phyloP scores from a whole-genome alignment of 257 asterid genomes.

The Galeopsis tetrahit region DNA sequence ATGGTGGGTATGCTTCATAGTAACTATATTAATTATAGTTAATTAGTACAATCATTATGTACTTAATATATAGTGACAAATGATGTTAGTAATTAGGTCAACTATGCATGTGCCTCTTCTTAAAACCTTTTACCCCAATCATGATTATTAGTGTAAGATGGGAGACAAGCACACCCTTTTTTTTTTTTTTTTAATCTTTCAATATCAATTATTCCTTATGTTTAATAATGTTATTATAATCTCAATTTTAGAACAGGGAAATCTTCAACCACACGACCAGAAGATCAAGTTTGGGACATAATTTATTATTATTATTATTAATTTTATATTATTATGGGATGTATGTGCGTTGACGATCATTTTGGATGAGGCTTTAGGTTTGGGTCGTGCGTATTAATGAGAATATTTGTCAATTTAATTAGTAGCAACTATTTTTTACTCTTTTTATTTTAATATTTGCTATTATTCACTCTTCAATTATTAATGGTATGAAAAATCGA shows the following conservation, averaged over 20 bases:
- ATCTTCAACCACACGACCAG: slow-evolving; percentile 35
- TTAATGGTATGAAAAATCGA: background rate
- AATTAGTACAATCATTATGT: slow-evolving; percentile 17
- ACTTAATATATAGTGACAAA: background rate
- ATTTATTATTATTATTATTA: background rate
- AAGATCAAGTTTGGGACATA: background rate
- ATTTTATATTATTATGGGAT: slow-evolving; percentile 14
- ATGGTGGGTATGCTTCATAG: slow-evolving; percentile 37
- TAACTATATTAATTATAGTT: slow-evolving; percentile 21
- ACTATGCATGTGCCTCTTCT: slow-evolving; percentile 39
- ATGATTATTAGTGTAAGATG: slow-evolving; percentile 29
- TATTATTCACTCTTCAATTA: background rate
- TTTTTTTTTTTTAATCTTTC: slow-evolving; percentile 17
- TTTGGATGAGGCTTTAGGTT: background rate
- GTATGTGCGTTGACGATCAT: background rate
- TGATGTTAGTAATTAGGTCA: slow-evolving; percentile 32
- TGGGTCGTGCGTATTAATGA: background rate
- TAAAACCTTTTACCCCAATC: slow-evolving; percentile 8
- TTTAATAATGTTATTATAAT: background rate
- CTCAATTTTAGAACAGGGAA: slow-evolving; percentile 32
- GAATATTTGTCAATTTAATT: background rate
- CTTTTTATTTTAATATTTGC: background rate
- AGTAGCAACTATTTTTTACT: background rate
- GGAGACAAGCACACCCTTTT: slow-evolving; percentile 38
- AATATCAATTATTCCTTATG: background rate